Conservation (phyloP, 371 early-diverging fungal genomes). For the Circinella umbellata region DNA sequence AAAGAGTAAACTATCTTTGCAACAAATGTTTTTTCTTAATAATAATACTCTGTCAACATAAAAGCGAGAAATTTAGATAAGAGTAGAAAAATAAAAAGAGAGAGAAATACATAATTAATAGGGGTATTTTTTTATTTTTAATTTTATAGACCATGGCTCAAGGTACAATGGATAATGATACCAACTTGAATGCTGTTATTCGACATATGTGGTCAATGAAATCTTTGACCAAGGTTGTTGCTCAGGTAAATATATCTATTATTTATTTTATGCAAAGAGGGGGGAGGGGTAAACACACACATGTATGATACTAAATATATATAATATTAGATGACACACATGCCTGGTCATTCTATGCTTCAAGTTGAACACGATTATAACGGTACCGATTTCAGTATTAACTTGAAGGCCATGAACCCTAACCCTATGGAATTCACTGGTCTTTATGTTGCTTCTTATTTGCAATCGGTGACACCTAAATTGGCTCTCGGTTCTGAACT, state of each 20-base stretch:
- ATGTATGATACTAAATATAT: background rate
- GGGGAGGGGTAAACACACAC: background rate
- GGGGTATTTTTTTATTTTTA: background rate
- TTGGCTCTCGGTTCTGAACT: constrained; percentile 89
- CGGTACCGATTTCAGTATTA: constrained; percentile 85
- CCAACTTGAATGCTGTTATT: constrained; percentile 55
- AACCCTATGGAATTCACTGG: constrained; percentile 91
- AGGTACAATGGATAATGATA: constrained; percentile 92
- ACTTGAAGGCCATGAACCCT: constrained; percentile 94
- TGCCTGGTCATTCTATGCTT: constrained; percentile 87
- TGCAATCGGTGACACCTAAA: constrained; percentile 89
- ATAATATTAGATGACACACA: constrained; percentile 57
- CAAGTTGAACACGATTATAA: constrained; percentile 91
- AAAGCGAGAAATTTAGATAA: background rate
- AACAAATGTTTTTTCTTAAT: no score
- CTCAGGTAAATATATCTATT: constrained; percentile 61
- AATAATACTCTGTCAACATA: background rate
- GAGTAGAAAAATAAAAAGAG: background rate
- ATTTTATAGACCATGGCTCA: constrained; percentile 66
- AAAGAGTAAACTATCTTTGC: constrained; percentile 33
- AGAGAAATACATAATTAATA: background rate
- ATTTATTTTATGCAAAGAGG: no score
- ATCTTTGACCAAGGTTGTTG: constrained; percentile 76
- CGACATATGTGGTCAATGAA: constrained; percentile 50
- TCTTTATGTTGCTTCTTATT: constrained; percentile 83